Percentiles rank a stretch among this genome's conserved stretches.
Conservation (phyloP, 2,329 filamentous ascomycete species). For the Pseudohalonectria lignicola region DNA sequence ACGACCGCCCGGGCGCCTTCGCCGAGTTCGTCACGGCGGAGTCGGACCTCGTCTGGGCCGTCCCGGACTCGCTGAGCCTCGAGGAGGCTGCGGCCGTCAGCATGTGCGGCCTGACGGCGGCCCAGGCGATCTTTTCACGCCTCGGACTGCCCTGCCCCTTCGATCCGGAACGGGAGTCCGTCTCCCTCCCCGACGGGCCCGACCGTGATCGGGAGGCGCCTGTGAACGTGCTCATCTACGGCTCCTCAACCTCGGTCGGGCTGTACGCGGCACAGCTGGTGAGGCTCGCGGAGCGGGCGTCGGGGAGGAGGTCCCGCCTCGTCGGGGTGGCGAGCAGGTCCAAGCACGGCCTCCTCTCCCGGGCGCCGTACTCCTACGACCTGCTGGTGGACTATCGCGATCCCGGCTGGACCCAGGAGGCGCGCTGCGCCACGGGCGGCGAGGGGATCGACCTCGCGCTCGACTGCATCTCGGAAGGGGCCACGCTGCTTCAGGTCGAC, state of each 20-base stretch:
- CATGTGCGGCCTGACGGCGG: constrained; percentile 29
- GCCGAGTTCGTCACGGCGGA: constrained; percentile 24
- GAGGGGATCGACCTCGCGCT: constrained; percentile 22
- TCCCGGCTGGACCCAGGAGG: constrained; percentile 18
- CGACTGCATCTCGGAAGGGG: constrained; percentile 27
- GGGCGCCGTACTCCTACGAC: constrained; percentile 24
- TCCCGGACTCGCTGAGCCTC: constrained; percentile 18
- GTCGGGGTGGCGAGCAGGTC: constrained; percentile 17
- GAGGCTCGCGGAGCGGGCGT: constrained; percentile 2
- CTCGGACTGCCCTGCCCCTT: constrained; percentile 24
- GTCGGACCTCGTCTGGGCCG: constrained; percentile 24
- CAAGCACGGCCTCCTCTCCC: constrained; percentile 14
- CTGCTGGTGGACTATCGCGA: constrained; percentile 26
- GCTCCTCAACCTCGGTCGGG: constrained; percentile 20
- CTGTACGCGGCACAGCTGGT: constrained; percentile 20
- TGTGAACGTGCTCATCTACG: constrained; percentile 17
- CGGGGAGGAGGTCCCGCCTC: constrained; percentile 9
- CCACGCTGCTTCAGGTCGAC: constrained; percentile 19
- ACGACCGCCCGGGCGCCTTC: constrained; percentile 31
- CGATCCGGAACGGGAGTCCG: constrained; percentile 4
- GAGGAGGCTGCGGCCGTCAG: constrained; percentile 27
- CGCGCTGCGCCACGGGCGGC: constrained; percentile 12
- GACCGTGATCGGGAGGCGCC: not conserved
- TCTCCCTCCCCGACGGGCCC: not conserved
- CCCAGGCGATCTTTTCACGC: constrained; percentile 26